Evolutionary conservation across 495 filamentous ascomycete species (phyloP).

Genomic region (Penicillium silybi): DNA sequence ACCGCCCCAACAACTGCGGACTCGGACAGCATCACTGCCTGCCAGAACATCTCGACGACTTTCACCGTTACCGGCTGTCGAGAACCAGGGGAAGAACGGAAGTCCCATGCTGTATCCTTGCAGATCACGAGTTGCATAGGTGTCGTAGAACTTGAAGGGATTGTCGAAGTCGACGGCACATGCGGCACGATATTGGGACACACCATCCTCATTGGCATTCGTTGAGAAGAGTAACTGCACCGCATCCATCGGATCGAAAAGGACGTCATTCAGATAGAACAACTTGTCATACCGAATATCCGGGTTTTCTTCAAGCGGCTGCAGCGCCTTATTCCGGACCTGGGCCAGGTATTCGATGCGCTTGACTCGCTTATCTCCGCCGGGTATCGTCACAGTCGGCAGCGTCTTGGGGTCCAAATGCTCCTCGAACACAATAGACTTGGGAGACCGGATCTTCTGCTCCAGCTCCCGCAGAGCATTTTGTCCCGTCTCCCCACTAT

Average conservation of each 20-base stretch:
- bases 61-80: slow-evolving; percentile 47
- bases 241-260: slow-evolving; percentile 67
- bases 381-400: slow-evolving; percentile 55
- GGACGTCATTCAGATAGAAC: slow-evolving; percentile 73
- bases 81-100: slow-evolving; percentile 74
- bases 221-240: slow-evolving; percentile 74
- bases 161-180: slow-evolving; percentile 76
- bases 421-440: slow-evolving; percentile 52
- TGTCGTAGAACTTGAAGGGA: slow-evolving; percentile 78
- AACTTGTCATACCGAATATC: slow-evolving; percentile 57
- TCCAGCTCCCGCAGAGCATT: slow-evolving; percentile 41
- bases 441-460: slow-evolving; percentile 41
- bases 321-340: slow-evolving; percentile 69
- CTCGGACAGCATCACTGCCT: slow-evolving; percentile 64
- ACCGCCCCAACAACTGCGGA: slow-evolving; percentile 77
- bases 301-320: slow-evolving; percentile 52
- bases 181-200: slow-evolving; percentile 68
- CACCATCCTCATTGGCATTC: slow-evolving; percentile 53
- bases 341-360: slow-evolving; percentile 76
- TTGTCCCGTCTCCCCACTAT: slow-evolving; percentile 52
- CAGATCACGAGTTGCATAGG: slow-evolving; percentile 70
- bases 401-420: slow-evolving; percentile 51
- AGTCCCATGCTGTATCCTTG: slow-evolving; percentile 69
- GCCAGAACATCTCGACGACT: slow-evolving; percentile 59
- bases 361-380: slow-evolving; percentile 58